phyloP scores from a whole-genome alignment of 1,139 yeast genomes.

The Eremothecium cymbalariae region DNA sequence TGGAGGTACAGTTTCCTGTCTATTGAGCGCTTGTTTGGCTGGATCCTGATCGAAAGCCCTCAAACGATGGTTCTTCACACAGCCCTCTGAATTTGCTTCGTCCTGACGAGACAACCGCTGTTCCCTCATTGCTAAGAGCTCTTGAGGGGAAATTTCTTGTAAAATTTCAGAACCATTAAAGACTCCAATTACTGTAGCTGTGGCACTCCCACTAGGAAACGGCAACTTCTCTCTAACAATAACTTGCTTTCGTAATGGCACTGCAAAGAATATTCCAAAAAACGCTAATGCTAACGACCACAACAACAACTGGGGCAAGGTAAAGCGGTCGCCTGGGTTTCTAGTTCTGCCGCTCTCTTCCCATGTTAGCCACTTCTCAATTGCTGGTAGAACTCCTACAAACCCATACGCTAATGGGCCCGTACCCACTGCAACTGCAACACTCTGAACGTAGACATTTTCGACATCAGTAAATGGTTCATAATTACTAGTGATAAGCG shows the following conservation, averaged over 20 bases:
- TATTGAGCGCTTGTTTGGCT: not conserved
- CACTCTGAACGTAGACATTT: conserved; percentile 83
- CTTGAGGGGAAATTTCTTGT: conserved; percentile 35
- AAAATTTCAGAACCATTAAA: conserved; percentile 60
- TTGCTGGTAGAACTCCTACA: conserved; percentile 95
- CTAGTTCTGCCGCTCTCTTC: conserved; percentile 65
- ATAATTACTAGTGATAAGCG: conserved; percentile 22
- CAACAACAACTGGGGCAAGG: conserved; percentile 47
- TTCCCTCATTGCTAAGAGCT: conserved; percentile 23
- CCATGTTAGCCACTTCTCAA: conserved; percentile 72
- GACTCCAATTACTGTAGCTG: conserved; percentile 86
- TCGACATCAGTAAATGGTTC: conserved; percentile 78
- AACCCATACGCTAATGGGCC: conserved; percentile 94
- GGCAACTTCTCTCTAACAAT: conserved; percentile 76
- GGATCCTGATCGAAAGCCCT: conserved; percentile 10
- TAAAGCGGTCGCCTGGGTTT: conserved; percentile 33
- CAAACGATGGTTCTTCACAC: too few species aligned
- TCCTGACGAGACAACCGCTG: conserved; percentile 23
- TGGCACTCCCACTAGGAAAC: conserved; percentile 94
- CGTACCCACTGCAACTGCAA: conserved; percentile 94
- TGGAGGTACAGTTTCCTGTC: not conserved
- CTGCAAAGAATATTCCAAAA: conserved; percentile 92
- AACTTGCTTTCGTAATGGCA: conserved; percentile 78
- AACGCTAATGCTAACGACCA: conserved; percentile 88
- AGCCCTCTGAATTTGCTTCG: conserved; percentile 9